These are phyloP conservation scores for Picea sitchensis DNA, from an alignment of 75 land plant species.

Conservation along the genomic window DNA sequence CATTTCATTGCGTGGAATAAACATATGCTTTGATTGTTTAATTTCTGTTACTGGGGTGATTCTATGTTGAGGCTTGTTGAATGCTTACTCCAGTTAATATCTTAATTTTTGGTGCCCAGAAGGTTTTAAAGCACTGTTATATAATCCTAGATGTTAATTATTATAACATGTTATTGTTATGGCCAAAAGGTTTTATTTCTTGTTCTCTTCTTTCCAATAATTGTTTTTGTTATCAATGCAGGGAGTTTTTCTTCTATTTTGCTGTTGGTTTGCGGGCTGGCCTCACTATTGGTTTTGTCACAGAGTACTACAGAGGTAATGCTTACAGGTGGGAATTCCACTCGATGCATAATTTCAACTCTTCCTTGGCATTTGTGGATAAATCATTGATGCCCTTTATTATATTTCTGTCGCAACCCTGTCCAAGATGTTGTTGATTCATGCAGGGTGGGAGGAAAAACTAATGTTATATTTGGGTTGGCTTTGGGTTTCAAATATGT, in stretches of 20 bases:
- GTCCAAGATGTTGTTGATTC: constrained; percentile 86
- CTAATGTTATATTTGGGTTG: constrained; percentile 78
- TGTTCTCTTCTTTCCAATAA: too few relatives aligned
- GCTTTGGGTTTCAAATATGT: constrained; percentile 80
- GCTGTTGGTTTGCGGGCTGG: constrained; percentile 68
- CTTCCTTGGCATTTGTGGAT: background rate
- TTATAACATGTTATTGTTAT: too few relatives aligned
- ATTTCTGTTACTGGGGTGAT: too few relatives aligned
- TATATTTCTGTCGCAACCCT: constrained; percentile 25
- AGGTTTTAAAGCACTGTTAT: too few relatives aligned
- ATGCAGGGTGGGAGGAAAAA: constrained; percentile 76
- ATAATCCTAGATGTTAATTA: too few relatives aligned
- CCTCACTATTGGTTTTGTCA: constrained; percentile 71
- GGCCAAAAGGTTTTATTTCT: too few relatives aligned
- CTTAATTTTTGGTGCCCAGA: too few relatives aligned
- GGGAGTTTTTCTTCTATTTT: constrained; percentile 52
- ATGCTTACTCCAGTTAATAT: too few relatives aligned
- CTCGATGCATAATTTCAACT: background rate
- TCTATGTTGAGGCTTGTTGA: too few relatives aligned
- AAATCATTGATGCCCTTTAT: background rate
- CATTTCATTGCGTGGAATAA: too few relatives aligned
- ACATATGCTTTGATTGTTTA: too few relatives aligned
- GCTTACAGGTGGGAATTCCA: constrained; percentile 36
- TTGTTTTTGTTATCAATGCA: too few relatives aligned
- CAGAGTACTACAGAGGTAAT: constrained; percentile 66